Evolutionary conservation across 306 rosid genomes (phyloP).

Genomic region (Prunus padus): DNA sequence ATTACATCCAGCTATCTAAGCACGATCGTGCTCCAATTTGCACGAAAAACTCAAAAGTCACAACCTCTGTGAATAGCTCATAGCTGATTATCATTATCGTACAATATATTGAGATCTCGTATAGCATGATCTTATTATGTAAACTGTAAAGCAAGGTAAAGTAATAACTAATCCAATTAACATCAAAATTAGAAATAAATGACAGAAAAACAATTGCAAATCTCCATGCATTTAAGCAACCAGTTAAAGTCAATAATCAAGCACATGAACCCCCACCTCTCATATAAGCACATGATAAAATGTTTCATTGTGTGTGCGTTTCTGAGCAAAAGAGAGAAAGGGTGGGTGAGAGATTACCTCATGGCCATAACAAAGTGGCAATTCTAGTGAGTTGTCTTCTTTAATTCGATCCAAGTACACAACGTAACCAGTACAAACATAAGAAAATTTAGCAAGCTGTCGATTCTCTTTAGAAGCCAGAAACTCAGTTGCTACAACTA

Average conservation of each 20-base stretch:
- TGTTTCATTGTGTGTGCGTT: not conserved
- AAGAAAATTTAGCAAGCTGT: conserved; percentile 2
- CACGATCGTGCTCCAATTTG: too few species aligned
- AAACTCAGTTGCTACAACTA: not conserved
- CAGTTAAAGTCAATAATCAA: not conserved
- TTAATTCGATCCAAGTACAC: not conserved
- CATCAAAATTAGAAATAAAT: not conserved
- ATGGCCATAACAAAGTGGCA: conserved; percentile 11
- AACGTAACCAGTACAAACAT: conserved; percentile 13
- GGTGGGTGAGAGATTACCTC: conserved; percentile 7
- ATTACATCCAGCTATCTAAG: not conserved
- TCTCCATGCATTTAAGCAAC: not conserved
- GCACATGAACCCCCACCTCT: not conserved
- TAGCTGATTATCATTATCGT: not conserved
- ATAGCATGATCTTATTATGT: not conserved
- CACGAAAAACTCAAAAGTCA: too few species aligned
- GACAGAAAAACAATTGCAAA: not conserved
- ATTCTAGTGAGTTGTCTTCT: not conserved
- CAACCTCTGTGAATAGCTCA: too few species aligned
- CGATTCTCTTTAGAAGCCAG: conserved; percentile 4
- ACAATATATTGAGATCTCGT: not conserved
- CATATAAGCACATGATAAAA: not conserved
- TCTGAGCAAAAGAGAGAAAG: not conserved
- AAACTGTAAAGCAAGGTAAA: not conserved
- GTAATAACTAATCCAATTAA: not conserved